Conservation (phyloP, 2,329 filamentous ascomycete species). For the Helminthosporium solani region DNA sequence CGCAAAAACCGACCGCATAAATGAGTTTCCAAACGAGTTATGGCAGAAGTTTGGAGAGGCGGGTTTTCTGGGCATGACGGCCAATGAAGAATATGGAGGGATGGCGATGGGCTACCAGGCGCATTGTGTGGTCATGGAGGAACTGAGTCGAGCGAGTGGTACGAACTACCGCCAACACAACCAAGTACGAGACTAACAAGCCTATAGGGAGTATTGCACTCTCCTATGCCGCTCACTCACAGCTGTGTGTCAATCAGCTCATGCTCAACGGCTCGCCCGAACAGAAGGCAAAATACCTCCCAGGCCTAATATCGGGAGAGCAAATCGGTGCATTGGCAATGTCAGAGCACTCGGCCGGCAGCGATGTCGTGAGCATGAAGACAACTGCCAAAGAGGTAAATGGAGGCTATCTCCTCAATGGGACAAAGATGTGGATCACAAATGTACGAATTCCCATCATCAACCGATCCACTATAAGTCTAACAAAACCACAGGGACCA, state of each 20-base stretch:
- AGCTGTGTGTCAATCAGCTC: slow-evolving; percentile 94
- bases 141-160: slow-evolving; percentile 83
- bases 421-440: slow-evolving; percentile 99
- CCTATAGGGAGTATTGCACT: slow-evolving; percentile 68
- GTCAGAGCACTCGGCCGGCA: slow-evolving; percentile 88
- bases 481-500: slow-evolving; percentile 56
- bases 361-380: slow-evolving; percentile 95
- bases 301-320: slow-evolving; percentile 75
- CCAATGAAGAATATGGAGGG: slow-evolving; percentile 87
- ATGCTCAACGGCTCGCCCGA: slow-evolving; percentile 79
- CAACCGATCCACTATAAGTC: not conserved
- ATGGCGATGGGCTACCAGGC: slow-evolving; percentile 94
- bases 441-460: slow-evolving; percentile 58
- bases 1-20: slow-evolving; percentile 76
- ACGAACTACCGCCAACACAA: slow-evolving; percentile 7
- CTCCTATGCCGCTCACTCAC: slow-evolving; percentile 93
- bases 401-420: slow-evolving; percentile 82
- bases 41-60: slow-evolving; percentile 93
- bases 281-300: slow-evolving; percentile 80
- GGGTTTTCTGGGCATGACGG: slow-evolving; percentile 88
- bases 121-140: slow-evolving; percentile 93
- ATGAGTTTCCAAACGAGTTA: slow-evolving; percentile 87
- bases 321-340: slow-evolving; percentile 88
- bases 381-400: slow-evolving; percentile 77
- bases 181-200: slow-evolving; percentile 4